Conservation (phyloP, 169 alveolate genomes). For the Plasmodium adleri region DNA sequence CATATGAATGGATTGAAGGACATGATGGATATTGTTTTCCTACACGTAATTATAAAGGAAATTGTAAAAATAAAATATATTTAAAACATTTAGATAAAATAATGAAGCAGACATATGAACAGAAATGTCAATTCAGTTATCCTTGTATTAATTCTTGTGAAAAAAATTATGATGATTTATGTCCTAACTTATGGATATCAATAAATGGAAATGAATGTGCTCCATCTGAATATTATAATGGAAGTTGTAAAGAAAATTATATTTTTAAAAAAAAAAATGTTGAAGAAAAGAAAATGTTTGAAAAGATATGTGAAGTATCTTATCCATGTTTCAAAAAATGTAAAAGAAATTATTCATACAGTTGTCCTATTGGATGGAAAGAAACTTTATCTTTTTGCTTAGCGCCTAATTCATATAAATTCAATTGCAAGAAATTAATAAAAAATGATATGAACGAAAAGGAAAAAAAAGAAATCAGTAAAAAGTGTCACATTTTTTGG, state of each 20-base stretch:
- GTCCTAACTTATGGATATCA: conserved; percentile 64
- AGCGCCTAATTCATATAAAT: conserved; percentile 62
- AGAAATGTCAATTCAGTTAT: conserved; percentile 71
- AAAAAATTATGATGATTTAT: conserved; percentile 62
- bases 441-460: conserved; percentile 44
- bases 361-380: conserved; percentile 76
- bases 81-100: conserved; percentile 52
- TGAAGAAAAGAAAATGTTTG: conserved; percentile 71
- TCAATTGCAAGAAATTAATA: conserved; percentile 51
- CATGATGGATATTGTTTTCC: conserved; percentile 71
- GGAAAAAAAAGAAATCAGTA: conserved; percentile 66
- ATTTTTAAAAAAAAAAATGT: conserved; percentile 50
- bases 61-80: conserved; percentile 39
- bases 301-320: conserved; percentile 68
- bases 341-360: conserved; percentile 67
- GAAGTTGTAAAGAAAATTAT: conserved; percentile 70
- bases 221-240: conserved; percentile 64
- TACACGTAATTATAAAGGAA: conserved; percentile 52
- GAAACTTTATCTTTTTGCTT: conserved; percentile 64
- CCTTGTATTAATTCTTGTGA: conserved; percentile 72
- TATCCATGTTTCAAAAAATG: conserved; percentile 67
- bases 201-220: conserved; percentile 69
- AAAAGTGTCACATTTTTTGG: conserved; percentile 73
- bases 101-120: conserved; percentile 71
- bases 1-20: conserved; percentile 83